Base-by-base conservation (phyloP, 2,329 filamentous ascomycete genomes). In the Gaeumannomyces sp. region DNA sequence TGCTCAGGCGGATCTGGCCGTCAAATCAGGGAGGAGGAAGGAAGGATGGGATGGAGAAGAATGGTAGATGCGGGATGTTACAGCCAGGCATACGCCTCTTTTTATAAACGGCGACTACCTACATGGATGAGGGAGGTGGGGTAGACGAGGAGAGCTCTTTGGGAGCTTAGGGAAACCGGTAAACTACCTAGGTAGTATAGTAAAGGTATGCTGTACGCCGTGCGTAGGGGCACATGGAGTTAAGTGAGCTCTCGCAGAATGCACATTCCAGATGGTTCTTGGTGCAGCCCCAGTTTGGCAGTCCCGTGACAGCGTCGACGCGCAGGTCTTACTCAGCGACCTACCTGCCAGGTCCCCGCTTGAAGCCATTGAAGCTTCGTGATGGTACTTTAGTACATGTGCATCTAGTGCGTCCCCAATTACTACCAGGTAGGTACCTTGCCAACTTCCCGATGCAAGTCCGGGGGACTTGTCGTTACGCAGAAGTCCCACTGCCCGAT, bases 271-370 rank as follows among this genome's bases (percentile, higher is more conserved):
- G 38, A 22, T 22, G 38, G 38, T 5, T 14, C 38, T 45, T 22
- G 16, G 38, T 7, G 16, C 6, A 19, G 38, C 3, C 38, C 38
- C 19, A 16, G 45, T 53, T 53, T n/a, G 45, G 45, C 19, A 53
- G 22, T 8, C 45, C 45, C n/a, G 45, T 53, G 45, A 53, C 45
- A 8, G 19, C 19, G 11, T 22, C 8, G 22, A 7, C 22, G 45
- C 45, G 45, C 22, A 53, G 45, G 45, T 33, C 31, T 60, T 60
- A 60, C 59, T 60, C 59, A 60, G 59, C 59, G 59, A 60, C 59
- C 13, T 27, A 27, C 28, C 2, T 19, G 3, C 13, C 38, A n/a
- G 7, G 14, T n/a, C 45, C 19, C 19, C 45, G 19, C 45, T 50
- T 19, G 45, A 50, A 50, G 45, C 45, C 45, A 50, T n/a, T 13